Evolutionary conservation across 805 yeast species (phyloP).

Genomic region (Middelhovenomyces tepae): DNA sequence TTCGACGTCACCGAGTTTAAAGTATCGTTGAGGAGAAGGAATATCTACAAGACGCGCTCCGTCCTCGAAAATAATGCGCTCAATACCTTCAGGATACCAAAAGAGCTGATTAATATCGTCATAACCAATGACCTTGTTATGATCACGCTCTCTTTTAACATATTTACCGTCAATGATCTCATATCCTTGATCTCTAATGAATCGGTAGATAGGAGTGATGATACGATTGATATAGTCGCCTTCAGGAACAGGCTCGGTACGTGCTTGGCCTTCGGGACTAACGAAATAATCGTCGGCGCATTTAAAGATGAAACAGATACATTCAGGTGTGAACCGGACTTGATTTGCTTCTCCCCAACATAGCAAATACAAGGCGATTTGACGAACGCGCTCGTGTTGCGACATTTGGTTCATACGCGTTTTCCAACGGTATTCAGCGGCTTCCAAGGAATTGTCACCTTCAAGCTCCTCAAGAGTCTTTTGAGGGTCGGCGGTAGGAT

Average conservation of each 20-base stretch:
- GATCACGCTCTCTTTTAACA: conserved; percentile 62
- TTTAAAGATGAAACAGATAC: conserved; percentile 89
- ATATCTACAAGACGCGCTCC: conserved; percentile 87
- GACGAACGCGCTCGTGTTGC: conserved; percentile 52
- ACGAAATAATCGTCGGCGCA: conserved; percentile 85
- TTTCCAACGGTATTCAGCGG: conserved; percentile 81
- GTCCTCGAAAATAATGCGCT: conserved; percentile 83
- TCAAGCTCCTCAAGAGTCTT: conserved; percentile 57
- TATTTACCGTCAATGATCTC: conserved; percentile 45
- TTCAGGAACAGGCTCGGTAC: conserved; percentile 35
- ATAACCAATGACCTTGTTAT: conserved; percentile 57
- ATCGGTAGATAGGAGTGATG: conserved; percentile 78
- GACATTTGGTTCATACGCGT: conserved; percentile 46
- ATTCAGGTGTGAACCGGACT: conserved; percentile 86
- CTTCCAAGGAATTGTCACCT: conserved; percentile 57
- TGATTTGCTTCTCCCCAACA: conserved; percentile 78
- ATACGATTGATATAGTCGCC: conserved; percentile 84
- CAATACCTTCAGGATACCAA: conserved; percentile 99
- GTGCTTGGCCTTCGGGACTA: conserved; percentile 86
- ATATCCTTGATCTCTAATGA: conserved; percentile 60
- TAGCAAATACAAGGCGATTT: conserved; percentile 51
- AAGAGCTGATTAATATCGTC: conserved; percentile 98
- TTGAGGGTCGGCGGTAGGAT: conserved; percentile 44
- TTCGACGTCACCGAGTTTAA: conserved; percentile 80
- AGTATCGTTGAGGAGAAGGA: conserved; percentile 82